These are phyloP conservation scores for Solanum chaucha DNA, from an alignment of 257 asterid species.

Conservation along the genomic window DNA sequence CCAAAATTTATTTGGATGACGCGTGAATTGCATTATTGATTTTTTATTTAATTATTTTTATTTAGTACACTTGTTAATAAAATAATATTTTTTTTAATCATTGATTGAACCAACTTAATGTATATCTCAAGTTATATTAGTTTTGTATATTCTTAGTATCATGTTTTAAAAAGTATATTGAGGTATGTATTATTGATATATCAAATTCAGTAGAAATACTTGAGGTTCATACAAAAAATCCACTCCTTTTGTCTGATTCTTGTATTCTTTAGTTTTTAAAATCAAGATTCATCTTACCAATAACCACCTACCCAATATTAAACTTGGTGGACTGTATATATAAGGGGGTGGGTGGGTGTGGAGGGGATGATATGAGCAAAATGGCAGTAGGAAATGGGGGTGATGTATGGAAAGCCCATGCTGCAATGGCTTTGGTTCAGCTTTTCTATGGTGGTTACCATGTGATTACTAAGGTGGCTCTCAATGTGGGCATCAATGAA, in stretches of 20 bases:
- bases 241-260: neutral
- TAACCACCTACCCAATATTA: neutral
- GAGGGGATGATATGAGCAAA: slow-evolving; percentile 13
- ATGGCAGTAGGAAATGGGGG: slow-evolving; percentile 37
- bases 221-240: neutral
- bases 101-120: neutral
- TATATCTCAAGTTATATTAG: too few species aligned
- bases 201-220: neutral
- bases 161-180: too few species aligned
- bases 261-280: neutral
- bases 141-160: neutral
- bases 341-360: neutral
- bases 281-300: neutral
- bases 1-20: neutral
- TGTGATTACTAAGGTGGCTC: slow-evolving; percentile 89
- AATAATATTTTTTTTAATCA: neutral
- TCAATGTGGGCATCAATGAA: slow-evolving; percentile 85
- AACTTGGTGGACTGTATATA: neutral
- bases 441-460: slow-evolving; percentile 72
- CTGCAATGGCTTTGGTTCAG: slow-evolving; percentile 84
- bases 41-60: too few species aligned
- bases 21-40: neutral
- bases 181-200: too few species aligned
- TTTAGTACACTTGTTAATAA: neutral
- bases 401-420: slow-evolving; percentile 64